Conservation (phyloP, 2,329 filamentous ascomycete species). For the Epichloe aotearoae region DNA sequence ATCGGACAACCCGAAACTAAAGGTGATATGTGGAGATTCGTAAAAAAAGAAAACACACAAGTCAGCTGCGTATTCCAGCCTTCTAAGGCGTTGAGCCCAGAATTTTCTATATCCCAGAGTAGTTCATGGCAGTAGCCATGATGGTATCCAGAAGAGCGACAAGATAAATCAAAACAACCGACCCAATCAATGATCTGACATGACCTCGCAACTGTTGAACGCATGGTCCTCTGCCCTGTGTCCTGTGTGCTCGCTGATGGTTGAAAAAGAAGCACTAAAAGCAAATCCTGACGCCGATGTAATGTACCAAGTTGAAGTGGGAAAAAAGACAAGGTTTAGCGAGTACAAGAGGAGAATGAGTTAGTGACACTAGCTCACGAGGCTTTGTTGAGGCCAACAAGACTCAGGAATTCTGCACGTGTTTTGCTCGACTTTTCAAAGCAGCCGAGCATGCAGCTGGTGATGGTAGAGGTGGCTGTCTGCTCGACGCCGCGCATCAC, state of each 20-base stretch:
- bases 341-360: background rate
- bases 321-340: background rate
- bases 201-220: conserved; percentile 15
- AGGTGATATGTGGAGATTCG: background rate
- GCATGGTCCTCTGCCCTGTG: conserved; percentile 11
- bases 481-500: conserved; percentile 98
- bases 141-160: background rate
- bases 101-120: conserved; percentile 5
- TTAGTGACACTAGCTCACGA: background rate
- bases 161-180: background rate
- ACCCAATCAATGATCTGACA: background rate
- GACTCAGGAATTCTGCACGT: conserved; percentile 83
- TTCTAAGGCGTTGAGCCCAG: conserved; percentile 14
- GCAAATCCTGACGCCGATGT: background rate
- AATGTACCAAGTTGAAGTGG: background rate
- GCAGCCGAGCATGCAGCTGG: conserved; percentile 93
- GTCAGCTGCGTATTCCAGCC: background rate
- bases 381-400: conserved; percentile 47
- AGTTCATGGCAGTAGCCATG: conserved; percentile 8
- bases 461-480: conserved; percentile 74
- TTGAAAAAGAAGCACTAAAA: background rate
- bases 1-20: background rate
- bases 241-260: background rate
- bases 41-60: background rate
- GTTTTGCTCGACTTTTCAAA: conserved; percentile 91